Percentiles rank a stretch among this genome's conserved stretches.
These are phyloP conservation scores for Helicocarpus griseus DNA, from an alignment of 2,329 filamentous ascomycete species.

Conservation along the genomic window DNA sequence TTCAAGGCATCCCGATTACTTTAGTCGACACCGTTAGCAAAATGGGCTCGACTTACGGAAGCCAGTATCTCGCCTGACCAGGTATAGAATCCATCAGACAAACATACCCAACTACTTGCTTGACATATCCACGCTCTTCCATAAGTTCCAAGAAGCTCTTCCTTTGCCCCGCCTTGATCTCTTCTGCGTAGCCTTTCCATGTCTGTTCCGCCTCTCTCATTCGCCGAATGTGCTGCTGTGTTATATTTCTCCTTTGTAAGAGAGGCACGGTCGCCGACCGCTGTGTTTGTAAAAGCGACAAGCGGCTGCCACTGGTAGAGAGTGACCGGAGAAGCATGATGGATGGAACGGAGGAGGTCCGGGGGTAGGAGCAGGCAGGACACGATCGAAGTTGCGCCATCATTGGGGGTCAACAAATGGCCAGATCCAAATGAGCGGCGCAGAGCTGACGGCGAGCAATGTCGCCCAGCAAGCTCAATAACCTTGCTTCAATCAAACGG, in stretches of 20 bases:
- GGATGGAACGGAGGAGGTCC: background rate
- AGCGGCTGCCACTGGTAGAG: background rate
- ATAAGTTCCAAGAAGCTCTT: conserved; percentile 35
- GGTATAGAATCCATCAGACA: background rate
- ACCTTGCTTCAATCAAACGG: background rate
- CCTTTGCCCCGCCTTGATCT: conserved; percentile 35
- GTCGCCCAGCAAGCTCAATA: background rate
- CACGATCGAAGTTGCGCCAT: background rate
- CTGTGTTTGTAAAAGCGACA: background rate
- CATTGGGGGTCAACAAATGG: background rate
- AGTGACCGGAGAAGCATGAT: background rate
- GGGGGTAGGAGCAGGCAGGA: background rate
- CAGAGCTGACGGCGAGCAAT: background rate
- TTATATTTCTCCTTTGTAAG: conserved; percentile 25
- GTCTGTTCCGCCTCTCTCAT: conserved; percentile 31
- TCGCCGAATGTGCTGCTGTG: conserved; percentile 25
- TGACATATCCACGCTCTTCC: conserved; percentile 37
- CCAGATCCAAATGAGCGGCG: too few relatives aligned
- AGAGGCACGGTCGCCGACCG: background rate
- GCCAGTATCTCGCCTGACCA: too few relatives aligned
- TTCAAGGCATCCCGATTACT: conserved; percentile 36
- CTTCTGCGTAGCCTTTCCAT: conserved; percentile 31
- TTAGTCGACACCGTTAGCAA: background rate
- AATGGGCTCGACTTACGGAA: background rate
- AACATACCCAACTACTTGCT: conserved; percentile 39